These are phyloP conservation scores for Penicillium sp. DNA, from an alignment of 2,329 filamentous ascomycete genomes.

Conservation along the genomic window DNA sequence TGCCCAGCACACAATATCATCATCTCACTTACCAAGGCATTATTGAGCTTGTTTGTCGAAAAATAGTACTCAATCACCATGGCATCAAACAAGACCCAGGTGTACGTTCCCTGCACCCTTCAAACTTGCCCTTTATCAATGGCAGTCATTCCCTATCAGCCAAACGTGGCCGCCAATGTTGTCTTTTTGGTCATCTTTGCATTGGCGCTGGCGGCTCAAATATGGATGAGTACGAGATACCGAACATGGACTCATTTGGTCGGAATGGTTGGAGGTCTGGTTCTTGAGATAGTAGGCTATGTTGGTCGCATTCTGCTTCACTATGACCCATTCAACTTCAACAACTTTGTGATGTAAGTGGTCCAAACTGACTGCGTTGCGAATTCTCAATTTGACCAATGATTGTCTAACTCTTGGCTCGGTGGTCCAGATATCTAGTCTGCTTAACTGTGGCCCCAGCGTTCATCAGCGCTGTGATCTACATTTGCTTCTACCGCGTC, in stretches of 20 bases:
- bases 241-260: not conserved
- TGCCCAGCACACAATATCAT: not conserved
- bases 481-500: slow-evolving; percentile 1
- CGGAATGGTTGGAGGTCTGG: not conserved
- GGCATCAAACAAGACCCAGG: not conserved
- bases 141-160: not conserved
- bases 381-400: not conserved
- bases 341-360: not conserved
- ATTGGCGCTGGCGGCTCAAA: not conserved
- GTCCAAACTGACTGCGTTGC: not conserved
- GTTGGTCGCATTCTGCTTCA: not conserved
- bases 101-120: not conserved
- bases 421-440: not conserved
- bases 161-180: not conserved
- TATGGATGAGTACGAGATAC: not conserved
- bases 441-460: not conserved
- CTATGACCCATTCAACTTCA: not conserved
- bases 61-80: not conserved
- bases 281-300: slow-evolving; percentile 1
- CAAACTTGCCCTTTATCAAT: not conserved
- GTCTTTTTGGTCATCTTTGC: not conserved
- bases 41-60: too few relatives aligned
- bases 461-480: slow-evolving; percentile 1
- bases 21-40: not conserved
- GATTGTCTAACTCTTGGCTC: not conserved